phyloP scores from a whole-genome alignment of 495 filamentous ascomycete genomes.

The Penicillium bovifimosum region DNA sequence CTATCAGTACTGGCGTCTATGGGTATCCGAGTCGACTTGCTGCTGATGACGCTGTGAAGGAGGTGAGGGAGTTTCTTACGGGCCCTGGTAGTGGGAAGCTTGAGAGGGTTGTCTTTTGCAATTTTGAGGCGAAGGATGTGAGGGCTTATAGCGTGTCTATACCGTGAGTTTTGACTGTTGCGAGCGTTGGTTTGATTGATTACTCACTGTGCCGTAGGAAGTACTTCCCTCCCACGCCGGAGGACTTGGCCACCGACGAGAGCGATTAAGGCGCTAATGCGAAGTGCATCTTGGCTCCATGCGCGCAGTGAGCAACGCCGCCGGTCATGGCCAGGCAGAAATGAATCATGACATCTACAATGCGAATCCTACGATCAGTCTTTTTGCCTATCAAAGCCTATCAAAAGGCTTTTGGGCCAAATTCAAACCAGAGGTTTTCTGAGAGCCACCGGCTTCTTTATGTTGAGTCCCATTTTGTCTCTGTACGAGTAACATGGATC shows the following conservation, averaged over 20 bases:
- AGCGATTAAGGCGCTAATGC: background rate
- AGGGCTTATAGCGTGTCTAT: constrained; percentile 60
- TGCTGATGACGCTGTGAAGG: constrained; percentile 58
- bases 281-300: background rate
- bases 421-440: too few relatives aligned
- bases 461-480: too few relatives aligned
- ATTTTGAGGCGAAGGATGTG: constrained; percentile 72
- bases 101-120: constrained; percentile 74
- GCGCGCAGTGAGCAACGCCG: background rate
- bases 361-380: background rate
- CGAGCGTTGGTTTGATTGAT: background rate
- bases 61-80: constrained; percentile 68
- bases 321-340: background rate
- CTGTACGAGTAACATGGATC: too few relatives aligned
- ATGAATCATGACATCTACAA: background rate
- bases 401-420: too few relatives aligned
- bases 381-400: too few relatives aligned
- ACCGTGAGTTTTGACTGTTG: constrained; percentile 59
- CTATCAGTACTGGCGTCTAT: constrained; percentile 83
- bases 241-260: background rate
- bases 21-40: constrained; percentile 76
- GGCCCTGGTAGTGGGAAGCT: constrained; percentile 46
- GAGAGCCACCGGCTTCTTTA: too few relatives aligned
- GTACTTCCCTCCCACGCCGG: constrained; percentile 22
- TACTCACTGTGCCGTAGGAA: constrained; percentile 15